A percentile compares a stretch with the other conserved stretches of the same genome.
Evolutionary conservation across 2,329 filamentous ascomycete genomes (phyloP).

Genomic region (Scopulariopsis brevicaulis): DNA sequence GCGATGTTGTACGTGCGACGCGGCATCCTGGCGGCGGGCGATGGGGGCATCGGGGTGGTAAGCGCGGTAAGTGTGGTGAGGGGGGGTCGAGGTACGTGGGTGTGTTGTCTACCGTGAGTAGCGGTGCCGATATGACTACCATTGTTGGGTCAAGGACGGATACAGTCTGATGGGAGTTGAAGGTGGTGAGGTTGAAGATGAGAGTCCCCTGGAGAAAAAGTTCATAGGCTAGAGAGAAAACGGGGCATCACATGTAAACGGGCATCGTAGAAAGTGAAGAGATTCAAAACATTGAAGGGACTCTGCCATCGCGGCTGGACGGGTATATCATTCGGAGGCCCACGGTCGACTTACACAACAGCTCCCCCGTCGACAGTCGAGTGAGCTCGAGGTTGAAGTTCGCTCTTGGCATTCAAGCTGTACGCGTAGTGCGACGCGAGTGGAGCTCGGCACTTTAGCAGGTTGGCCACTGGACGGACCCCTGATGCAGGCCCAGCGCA

Average conservation of each 20-base stretch:
- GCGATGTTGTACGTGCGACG: conserved; percentile 56
- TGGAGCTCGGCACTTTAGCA: not conserved
- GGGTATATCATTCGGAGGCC: not conserved
- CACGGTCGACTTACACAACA: not conserved
- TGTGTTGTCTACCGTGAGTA: not conserved
- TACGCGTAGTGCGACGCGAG: not conserved
- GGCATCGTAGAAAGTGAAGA: not conserved
- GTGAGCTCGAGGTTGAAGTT: not conserved
- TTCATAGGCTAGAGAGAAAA: not conserved
- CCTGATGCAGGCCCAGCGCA: not conserved
- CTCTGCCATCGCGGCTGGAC: not conserved
- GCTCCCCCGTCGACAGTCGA: not conserved
- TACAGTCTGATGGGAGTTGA: not conserved
- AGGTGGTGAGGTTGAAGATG: not conserved
- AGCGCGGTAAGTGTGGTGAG: no score
- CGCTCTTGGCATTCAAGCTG: not conserved
- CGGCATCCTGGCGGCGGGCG: conserved; percentile 27
- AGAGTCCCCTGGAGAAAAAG: not conserved
- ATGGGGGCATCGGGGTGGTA: not conserved
- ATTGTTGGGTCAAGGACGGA: not conserved
- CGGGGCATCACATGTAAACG: not conserved
- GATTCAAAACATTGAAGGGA: not conserved
- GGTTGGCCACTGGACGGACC: not conserved
- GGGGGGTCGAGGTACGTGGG: not conserved
- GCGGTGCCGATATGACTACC: not conserved